A percentile compares a stretch with the other conserved stretches of the same genome.
phyloP scores from a whole-genome alignment of 176 grass and related monocot genomes.

The Microstegium vimineum region DNA sequence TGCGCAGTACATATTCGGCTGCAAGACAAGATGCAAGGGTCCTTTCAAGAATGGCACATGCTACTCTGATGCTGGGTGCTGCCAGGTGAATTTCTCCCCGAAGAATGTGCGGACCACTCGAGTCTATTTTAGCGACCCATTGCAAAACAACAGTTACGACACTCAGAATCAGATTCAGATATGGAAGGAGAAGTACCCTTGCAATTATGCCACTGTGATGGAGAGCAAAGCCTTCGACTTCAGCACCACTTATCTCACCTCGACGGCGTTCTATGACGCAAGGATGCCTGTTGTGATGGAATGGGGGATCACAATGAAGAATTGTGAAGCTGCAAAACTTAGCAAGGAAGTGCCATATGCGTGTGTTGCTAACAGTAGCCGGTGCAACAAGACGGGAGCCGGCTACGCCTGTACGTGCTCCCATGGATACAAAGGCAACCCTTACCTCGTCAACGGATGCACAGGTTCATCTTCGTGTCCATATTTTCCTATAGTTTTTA shows the following conservation, averaged over 20 bases:
- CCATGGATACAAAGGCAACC: not conserved
- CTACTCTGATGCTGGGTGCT: not conserved
- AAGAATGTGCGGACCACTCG: too few relatives aligned
- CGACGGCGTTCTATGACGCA: not conserved
- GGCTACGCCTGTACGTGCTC: conserved; percentile 14
- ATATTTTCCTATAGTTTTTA: not conserved
- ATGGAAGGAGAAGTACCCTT: not conserved
- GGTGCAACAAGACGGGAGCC: not conserved
- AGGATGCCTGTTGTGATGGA: not conserved
- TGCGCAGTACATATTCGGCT: not conserved
- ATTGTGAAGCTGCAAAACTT: not conserved
- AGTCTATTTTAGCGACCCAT: not conserved
- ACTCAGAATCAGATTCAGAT: not conserved
- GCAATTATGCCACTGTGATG: not conserved
- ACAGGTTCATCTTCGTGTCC: not conserved
- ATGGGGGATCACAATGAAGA: not conserved
- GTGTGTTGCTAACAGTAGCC: not conserved
- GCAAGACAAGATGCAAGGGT: not conserved
- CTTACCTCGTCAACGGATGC: conserved; percentile 6
- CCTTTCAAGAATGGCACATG: not conserved
- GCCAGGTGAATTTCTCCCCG: not conserved
- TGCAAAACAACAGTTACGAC: not conserved
- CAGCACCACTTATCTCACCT: conserved; percentile 17
- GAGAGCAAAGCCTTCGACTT: not conserved
- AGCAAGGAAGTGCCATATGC: not conserved